Percentiles rank a stretch among this genome's conserved stretches.
Evolutionary conservation across 106 monocot genomes (phyloP).

Genomic region (Allium fistulosum): DNA sequence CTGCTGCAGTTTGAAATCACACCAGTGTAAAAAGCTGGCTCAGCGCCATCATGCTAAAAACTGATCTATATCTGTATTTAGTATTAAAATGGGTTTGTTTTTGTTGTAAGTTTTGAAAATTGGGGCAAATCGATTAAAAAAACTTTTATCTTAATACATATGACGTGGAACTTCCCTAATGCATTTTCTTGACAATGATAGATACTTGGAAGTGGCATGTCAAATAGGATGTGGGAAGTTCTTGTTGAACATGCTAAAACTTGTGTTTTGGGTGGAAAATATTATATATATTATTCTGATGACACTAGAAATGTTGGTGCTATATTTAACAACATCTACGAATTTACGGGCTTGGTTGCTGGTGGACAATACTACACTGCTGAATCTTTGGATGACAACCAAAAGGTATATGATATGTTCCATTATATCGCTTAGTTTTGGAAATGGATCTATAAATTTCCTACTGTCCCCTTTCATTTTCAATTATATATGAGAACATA

Average conservation of each 20-base stretch:
- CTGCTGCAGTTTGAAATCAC: too few species aligned
- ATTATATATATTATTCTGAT: slow-evolving; percentile 83
- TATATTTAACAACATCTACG: slow-evolving; percentile 92
- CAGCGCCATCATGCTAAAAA: too few species aligned
- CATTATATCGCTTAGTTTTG: background rate
- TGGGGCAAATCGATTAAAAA: background rate
- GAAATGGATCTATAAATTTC: too few species aligned
- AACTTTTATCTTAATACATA: background rate
- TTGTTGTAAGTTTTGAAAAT: too few species aligned
- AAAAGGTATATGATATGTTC: slow-evolving; percentile 45
- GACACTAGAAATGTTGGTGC: slow-evolving; percentile 66
- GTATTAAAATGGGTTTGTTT: too few species aligned
- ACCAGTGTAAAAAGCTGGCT: too few species aligned
- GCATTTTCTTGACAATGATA: slow-evolving; percentile 16
- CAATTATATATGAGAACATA: too few species aligned
- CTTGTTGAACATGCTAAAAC: slow-evolving; percentile 96
- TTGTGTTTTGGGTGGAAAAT: slow-evolving; percentile 78
- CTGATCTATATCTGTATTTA: too few species aligned
- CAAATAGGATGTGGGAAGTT: slow-evolving; percentile 95
- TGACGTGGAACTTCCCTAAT: background rate
- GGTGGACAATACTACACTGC: slow-evolving; percentile 62
- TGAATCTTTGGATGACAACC: slow-evolving; percentile 59
- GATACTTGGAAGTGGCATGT: slow-evolving; percentile 93
- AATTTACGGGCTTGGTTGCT: slow-evolving; percentile 80
- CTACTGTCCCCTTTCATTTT: too few species aligned